Evolutionary conservation across 129 eudicot species (phyloP).

Genomic region (Tagetes erecta): DNA sequence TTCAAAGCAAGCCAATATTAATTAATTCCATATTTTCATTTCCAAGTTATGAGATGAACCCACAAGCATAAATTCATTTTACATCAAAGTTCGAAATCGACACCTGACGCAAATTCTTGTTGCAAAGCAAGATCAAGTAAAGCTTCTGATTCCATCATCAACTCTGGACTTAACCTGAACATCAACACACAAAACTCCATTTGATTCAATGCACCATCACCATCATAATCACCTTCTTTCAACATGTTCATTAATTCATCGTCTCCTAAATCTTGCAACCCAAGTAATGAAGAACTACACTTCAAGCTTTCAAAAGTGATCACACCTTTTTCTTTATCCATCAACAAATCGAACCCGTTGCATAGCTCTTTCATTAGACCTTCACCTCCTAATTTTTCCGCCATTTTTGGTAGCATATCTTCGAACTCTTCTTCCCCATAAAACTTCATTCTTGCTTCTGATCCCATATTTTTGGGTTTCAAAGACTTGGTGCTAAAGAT

Average conservation of each 20-base stretch:
- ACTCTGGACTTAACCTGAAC: constrained; percentile 62
- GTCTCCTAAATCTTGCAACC: constrained; percentile 52
- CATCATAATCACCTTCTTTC: constrained; percentile 59
- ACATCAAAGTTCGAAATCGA: not conserved
- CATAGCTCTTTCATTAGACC: constrained; percentile 59
- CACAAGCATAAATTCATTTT: constrained; percentile 10
- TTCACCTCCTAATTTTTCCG: constrained; percentile 51
- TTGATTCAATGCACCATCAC: constrained; percentile 48
- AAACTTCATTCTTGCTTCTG: constrained; percentile 30
- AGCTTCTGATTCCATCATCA: constrained; percentile 46
- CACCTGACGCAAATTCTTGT: constrained; percentile 27
- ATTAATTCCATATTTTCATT: not conserved
- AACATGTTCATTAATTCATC: constrained; percentile 53
- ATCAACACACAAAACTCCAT: constrained; percentile 75
- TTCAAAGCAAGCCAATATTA: constrained; percentile 1
- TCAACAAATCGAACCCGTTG: constrained; percentile 50
- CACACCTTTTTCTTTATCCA: constrained; percentile 53
- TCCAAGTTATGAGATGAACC: not conserved
- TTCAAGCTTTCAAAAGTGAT: constrained; percentile 68
- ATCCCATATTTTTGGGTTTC: constrained; percentile 31
- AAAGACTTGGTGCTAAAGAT: constrained; percentile 20
- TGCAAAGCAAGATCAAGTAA: constrained; percentile 60
- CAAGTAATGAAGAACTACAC: constrained; percentile 46
- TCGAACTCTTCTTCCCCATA: constrained; percentile 40
- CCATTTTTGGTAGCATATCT: constrained; percentile 61